phyloP scores from a whole-genome alignment of 1,139 yeast species.

The Yamadazyma dendronema region DNA sequence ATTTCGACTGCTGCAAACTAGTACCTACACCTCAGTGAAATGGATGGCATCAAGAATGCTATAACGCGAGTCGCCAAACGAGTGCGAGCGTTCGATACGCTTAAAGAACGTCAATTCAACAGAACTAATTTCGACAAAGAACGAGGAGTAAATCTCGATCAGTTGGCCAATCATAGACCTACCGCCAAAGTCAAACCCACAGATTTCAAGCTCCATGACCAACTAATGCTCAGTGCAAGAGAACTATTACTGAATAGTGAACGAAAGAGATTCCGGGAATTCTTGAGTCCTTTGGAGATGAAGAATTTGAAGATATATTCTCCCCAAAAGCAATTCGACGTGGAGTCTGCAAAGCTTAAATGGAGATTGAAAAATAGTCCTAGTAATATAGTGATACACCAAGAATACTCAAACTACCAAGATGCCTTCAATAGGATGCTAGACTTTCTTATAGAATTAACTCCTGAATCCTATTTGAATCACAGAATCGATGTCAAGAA shows the following conservation, averaged over 20 bases:
- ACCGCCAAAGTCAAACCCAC: not conserved
- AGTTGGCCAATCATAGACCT: not conserved
- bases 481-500: conserved; percentile 8
- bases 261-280: conserved; percentile 30
- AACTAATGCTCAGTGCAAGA: conserved; percentile 13
- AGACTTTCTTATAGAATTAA: conserved; percentile 28
- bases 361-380: conserved; percentile 24
- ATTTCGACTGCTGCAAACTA: not conserved
- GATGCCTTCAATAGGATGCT: conserved; percentile 34
- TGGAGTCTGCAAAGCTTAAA: conserved; percentile 21
- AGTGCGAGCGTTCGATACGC: conserved; percentile 13
- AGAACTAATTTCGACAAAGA: not conserved
- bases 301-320: conserved; percentile 34
- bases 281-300: conserved; percentile 35
- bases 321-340: conserved; percentile 24
- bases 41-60: conserved; percentile 16
- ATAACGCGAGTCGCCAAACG: conserved; percentile 18
- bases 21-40: not conserved
- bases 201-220: conserved; percentile 7
- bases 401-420: conserved; percentile 24
- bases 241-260: conserved; percentile 18
- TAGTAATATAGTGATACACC: conserved; percentile 19
- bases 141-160: not conserved
- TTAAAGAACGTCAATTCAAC: conserved; percentile 5
- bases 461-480: conserved; percentile 25